These are phyloP conservation scores for Leishmania tarentolae DNA, from an alignment of 208 protist species.

Conservation along the genomic window DNA sequence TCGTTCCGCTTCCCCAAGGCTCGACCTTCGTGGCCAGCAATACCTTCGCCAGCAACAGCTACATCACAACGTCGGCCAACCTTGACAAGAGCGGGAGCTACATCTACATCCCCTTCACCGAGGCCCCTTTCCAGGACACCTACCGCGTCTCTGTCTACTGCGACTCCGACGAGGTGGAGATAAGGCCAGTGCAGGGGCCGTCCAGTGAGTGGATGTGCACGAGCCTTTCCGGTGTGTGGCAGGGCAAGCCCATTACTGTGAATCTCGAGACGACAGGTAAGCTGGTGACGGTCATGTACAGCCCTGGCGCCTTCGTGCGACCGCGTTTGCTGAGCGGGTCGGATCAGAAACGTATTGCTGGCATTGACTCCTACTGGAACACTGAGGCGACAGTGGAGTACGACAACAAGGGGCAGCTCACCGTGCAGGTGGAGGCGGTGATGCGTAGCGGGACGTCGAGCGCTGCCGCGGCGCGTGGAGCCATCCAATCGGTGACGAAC, in stretches of 20 bases:
- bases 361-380: conserved; percentile 89
- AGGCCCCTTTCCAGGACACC: conserved; percentile 72
- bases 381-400: conserved; percentile 77
- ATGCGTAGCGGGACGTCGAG: conserved; percentile 44
- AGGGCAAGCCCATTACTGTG: conserved; percentile 57
- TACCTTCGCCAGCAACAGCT: conserved; percentile 84
- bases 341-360: conserved; percentile 66
- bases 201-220: conserved; percentile 71
- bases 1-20: conserved; percentile 86
- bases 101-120: conserved; percentile 90
- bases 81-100: conserved; percentile 70
- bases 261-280: conserved; percentile 57
- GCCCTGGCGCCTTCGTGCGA: conserved; percentile 68
- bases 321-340: conserved; percentile 50
- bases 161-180: conserved; percentile 77
- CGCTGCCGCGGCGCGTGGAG: not conserved
- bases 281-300: conserved; percentile 70
- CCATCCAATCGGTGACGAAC: not conserved
- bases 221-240: conserved; percentile 56
- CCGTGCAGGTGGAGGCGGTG: conserved; percentile 78
- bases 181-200: conserved; percentile 51
- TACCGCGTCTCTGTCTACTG: conserved; percentile 89
- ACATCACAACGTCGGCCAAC: conserved; percentile 81
- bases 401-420: conserved; percentile 51
- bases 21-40: conserved; percentile 90